phyloP scores from a whole-genome alignment of 176 grass and related monocot species.

The Oryza longistaminata region DNA sequence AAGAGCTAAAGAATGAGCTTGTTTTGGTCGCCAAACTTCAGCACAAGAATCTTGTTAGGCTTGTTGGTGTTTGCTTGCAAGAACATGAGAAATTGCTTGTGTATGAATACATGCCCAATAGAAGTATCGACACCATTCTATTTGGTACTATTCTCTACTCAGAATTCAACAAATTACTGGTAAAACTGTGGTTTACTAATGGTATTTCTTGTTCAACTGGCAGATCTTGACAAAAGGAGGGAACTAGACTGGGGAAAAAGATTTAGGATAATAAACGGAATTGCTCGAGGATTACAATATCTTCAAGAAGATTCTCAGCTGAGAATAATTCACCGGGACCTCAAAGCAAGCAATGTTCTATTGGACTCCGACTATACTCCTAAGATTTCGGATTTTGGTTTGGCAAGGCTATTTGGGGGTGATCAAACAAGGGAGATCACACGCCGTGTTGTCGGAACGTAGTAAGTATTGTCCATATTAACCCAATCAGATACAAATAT shows the following conservation, averaged over 20 bases:
- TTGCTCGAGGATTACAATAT: constrained; percentile 59
- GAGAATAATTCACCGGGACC: constrained; percentile 51
- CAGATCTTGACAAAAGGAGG: constrained; percentile 42
- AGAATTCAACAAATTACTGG: not conserved
- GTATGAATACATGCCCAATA: constrained; percentile 57
- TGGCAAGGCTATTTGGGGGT: constrained; percentile 56
- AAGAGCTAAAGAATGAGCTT: constrained; percentile 49
- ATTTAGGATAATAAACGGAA: constrained; percentile 40
- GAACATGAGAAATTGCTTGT: constrained; percentile 45
- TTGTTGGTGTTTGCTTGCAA: constrained; percentile 49
- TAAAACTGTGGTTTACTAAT: not conserved
- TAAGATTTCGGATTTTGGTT: constrained; percentile 74
- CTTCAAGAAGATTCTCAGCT: constrained; percentile 69
- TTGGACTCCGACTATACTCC: constrained; percentile 49
- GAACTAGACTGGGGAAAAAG: constrained; percentile 51
- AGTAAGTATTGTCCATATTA: constrained; percentile 46
- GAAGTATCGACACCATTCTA: constrained; percentile 47
- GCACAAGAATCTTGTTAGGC: constrained; percentile 49
- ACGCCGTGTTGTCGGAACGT: constrained; percentile 58
- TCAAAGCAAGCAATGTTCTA: constrained; percentile 44
- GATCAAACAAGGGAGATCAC: constrained; percentile 52
- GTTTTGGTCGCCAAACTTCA: constrained; percentile 54
- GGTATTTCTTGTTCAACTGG: not conserved
- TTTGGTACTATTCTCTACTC: constrained; percentile 25
- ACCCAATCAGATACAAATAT: not conserved